Percentiles rank a stretch among this genome's conserved stretches.
These are phyloP conservation scores for Fusarium penzigii DNA, from an alignment of 2,329 filamentous ascomycete species.

Conservation along the genomic window DNA sequence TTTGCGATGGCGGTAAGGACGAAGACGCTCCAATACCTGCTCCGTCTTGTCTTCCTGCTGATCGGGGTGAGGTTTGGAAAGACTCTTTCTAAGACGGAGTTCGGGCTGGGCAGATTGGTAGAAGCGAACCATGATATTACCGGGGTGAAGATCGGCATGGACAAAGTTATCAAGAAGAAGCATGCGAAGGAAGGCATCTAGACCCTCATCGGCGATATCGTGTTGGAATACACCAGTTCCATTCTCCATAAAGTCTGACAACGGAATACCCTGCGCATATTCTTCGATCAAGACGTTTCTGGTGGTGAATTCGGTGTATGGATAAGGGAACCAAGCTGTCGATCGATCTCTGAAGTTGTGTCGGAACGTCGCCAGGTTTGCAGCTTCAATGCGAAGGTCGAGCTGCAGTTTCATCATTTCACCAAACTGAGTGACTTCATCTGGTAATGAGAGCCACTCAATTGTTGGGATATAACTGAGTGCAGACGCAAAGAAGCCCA, in stretches of 20 bases:
- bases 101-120: conserved; percentile 79
- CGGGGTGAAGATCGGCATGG: conserved; percentile 92
- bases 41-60: conserved; percentile 78
- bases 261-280: conserved; percentile 90
- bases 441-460: conserved; percentile 94
- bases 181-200: conserved; percentile 97
- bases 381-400: conserved; percentile 90
- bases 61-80: conserved; percentile 40
- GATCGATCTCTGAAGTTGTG: conserved; percentile 86
- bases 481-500: conserved; percentile 83
- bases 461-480: conserved; percentile 91
- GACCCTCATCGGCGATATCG: conserved; percentile 90
- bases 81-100: conserved; percentile 42
- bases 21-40: conserved; percentile 76
- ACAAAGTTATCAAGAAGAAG: conserved; percentile 96
- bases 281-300: conserved; percentile 92
- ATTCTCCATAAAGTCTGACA: conserved; percentile 86
- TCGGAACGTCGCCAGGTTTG: conserved; percentile 85
- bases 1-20: conserved; percentile 65
- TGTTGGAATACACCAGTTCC: conserved; percentile 91
- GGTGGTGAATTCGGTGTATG: conserved; percentile 89
- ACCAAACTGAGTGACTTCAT: conserved; percentile 91
- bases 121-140: conserved; percentile 99
- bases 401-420: conserved; percentile 99
- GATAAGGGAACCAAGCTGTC: conserved; percentile 96